Evolutionary conservation across 345 rosid species (phyloP), one percentile per base, ranked within the genome.

Genomic region (Euclidium syriacum): DNA sequence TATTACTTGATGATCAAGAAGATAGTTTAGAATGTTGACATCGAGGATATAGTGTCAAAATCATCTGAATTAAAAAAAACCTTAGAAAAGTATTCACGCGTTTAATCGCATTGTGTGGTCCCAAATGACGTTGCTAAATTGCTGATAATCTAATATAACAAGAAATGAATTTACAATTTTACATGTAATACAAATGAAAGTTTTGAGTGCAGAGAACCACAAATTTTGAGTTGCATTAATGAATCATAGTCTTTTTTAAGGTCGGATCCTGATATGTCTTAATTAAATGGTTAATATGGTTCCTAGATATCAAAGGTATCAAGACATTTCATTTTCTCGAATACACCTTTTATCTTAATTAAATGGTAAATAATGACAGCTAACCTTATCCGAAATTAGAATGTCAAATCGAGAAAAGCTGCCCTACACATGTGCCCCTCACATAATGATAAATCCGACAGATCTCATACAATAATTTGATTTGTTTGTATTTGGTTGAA

Each of bases 401-500:
- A 47, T 46, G 49, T 46, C 64, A 34, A 24, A 44, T 44, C 43
- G 2, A 23, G 48, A 33, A 33, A 65, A 36, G 63, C 30, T 65
- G 55, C 35, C 63, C 63, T 55, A 55, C 62, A 46, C 54, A 65
- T 54, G 46, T 64, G 52, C 35, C 17, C 35, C 17, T 52, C 51
- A 4, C 10, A 29, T 29, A 30, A 32, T 32, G 34, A 43, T 33
- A 33, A n/a, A 54, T 44, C 68, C 52, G 30, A 27, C 34, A 39
- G 16, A 38, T 27, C 16, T 34, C 39, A 10, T 29, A 10, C 69
- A 55, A 46, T 25, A 4, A 44, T 34, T 55, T 44, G 36, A 41
- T 62, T 38, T 25, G 42, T 33, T 65, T 25, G 30, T 29, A 54
- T 44, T 39, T 52, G 54, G 44, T 42, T 42, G 14, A 26, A 24